A percentile compares a stretch with the other conserved stretches of the same genome.
Conservation (phyloP, 257 asterid genomes). For the Cordia subcordata region DNA sequence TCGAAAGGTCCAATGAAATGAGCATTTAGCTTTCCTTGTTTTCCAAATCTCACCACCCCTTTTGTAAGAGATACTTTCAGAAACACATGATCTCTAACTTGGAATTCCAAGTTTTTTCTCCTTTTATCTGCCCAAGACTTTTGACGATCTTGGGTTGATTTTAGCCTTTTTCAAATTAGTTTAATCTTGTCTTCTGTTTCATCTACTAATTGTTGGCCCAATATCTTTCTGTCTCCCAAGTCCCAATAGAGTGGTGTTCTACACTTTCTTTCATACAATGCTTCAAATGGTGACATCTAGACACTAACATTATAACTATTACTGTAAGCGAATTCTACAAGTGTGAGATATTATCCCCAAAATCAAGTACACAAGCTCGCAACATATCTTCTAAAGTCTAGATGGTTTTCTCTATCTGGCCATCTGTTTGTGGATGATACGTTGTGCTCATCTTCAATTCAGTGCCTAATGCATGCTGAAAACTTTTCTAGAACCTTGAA, state of each 20-base stretch:
- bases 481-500: not conserved
- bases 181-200: not conserved
- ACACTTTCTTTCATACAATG: too few relatives aligned
- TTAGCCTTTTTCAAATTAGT: not conserved
- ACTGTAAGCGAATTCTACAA: too few relatives aligned
- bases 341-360: not conserved
- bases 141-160: not conserved
- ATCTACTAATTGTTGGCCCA: too few relatives aligned
- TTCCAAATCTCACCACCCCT: too few relatives aligned
- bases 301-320: not conserved
- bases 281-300: not conserved
- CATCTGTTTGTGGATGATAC: not conserved
- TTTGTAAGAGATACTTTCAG: too few relatives aligned
- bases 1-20: too few relatives aligned
- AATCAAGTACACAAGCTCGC: not conserved
- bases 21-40: too few relatives aligned
- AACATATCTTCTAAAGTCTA: slow-evolving; percentile 1
- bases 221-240: too few relatives aligned
- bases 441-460: not conserved
- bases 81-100: not conserved
- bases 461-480: not conserved
- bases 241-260: too few relatives aligned
- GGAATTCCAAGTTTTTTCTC: not conserved
- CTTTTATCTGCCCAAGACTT: not conserved
- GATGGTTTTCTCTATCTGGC: too few relatives aligned